Evolutionary conservation across 2,329 filamentous ascomycete species (phyloP), one percentile per base, ranked within the genome.

Genomic region (Penicillium sp.): DNA sequence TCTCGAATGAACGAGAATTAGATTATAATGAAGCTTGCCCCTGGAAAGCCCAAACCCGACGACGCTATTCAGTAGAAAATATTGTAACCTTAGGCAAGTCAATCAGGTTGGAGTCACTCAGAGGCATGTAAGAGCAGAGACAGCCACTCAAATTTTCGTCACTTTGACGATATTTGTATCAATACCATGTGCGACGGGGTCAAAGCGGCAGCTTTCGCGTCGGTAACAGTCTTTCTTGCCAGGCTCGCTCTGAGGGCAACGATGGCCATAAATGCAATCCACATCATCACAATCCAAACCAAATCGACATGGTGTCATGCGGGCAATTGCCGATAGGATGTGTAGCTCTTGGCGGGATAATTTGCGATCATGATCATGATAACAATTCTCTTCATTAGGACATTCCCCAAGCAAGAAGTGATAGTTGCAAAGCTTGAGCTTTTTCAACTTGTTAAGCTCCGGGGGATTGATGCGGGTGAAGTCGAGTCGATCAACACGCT

Each of bases 261-360:
- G 76, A 64, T 85, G 82, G 18, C 82, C 82, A 60, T 83, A 84
- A 43, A 84, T 83, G 66, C 82, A 85, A 50, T 78, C 77, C 1
- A 74, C 64, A 52, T 84, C 81, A 42, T 80, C 72, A 58, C 82
- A 85, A 12, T 73, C 73, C 41, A 76, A 72, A 10, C 80, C 80
- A 59, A 79, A 78, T 49, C 75, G 74, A 61, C 82, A 85, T 19
- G 81, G 80, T 3, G 80, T 81, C 79, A 83, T 82, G 42, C 82
- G 77, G 40, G 81, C 80, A 16, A 84, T 79, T 19, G 80, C 76
- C 22, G 75, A 75, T 46, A 84, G 66, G n/a, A 76, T 76, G 16
- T 74, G 71, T 41, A 78, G 63, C 58, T 84, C 81, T 28, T 71
- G 70, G 41, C 72, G 72, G n/a, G 70, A 77, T 30, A 81, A 71